Evolutionary conservation across 345 rosid genomes (phyloP), one percentile per base, ranked within the genome.

Genomic region (Euphorbia lathyris): DNA sequence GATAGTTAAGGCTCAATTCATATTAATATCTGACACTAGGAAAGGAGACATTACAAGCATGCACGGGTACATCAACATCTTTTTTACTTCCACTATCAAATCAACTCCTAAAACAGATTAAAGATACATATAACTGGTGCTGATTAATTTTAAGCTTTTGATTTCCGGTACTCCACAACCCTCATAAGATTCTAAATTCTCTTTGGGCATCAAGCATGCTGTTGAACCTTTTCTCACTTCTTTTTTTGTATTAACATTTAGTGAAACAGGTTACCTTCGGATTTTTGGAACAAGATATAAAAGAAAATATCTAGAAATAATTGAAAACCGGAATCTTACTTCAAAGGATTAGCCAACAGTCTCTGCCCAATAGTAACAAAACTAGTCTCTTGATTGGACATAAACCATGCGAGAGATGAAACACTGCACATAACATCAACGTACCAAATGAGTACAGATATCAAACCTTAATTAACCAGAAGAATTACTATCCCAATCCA

Each of bases 341-440:
- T 96, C 77, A 96, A 77, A 65, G 99, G 99, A 76, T 89, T 89
- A 70, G 99, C 99, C 74, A 96, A 72, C 60, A 96, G 73, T 78
- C 99, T 87, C 85, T 92, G 99, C 65, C 98, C 98, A 68, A 96
- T 96, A 23, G 99, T 96, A 50, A 92, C 98, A 78, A 96, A 96
- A 81, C 99, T 96, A 17, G 91, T 96, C 80, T 96, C 99, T 84
- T 92, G 99, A 89, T 90, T 92, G 58, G 99, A 96, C 98, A 96
- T 92, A 80, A 96, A 92, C 99, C 99, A 96, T 16, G 99, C 99
- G 57, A 96, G 98, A 69, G 99, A 96, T 30, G 99, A 96, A 80
- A 96, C 99, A 77, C 99, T 96, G 89, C 80, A 82, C 58, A 43
- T 7, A 14, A 43, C 40, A 25, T 23, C 63, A 67, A 71, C 29